phyloP scores from a whole-genome alignment of 139 green algal genomes.

The Chlamydomonas incerta region DNA sequence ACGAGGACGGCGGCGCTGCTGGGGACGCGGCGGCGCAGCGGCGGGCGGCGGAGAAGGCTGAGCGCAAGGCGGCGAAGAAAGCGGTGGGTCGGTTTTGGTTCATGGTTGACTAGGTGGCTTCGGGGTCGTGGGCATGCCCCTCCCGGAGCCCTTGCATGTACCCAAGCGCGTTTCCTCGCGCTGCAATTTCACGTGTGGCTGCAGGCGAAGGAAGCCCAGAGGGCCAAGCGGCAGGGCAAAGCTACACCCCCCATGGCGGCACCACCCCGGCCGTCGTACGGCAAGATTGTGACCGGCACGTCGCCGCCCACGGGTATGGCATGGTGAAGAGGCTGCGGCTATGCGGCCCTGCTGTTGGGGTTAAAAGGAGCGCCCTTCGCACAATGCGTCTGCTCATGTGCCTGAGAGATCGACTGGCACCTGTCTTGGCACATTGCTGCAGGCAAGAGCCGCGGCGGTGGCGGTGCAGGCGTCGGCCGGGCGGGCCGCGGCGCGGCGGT shows the following conservation, averaged over 20 bases:
- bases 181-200: too few relatives aligned
- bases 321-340: too few relatives aligned
- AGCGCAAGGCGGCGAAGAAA: slow-evolving; percentile 44
- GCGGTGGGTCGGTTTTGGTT: background rate
- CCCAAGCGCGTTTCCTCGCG: background rate
- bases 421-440: too few relatives aligned
- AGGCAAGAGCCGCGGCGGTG: too few relatives aligned
- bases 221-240: background rate
- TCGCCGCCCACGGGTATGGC: too few relatives aligned
- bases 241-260: background rate
- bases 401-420: too few relatives aligned
- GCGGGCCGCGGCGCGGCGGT: too few relatives aligned
- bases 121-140: background rate
- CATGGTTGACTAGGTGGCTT: background rate
- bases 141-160: background rate
- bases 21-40: background rate
- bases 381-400: too few relatives aligned
- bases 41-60: slow-evolving; percentile 25
- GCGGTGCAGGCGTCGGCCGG: too few relatives aligned
- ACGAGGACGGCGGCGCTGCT: background rate
- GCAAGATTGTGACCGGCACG: background rate
- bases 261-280: background rate
- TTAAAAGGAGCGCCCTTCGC: too few relatives aligned
- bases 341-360: too few relatives aligned
- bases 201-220: slow-evolving; percentile 35